phyloP scores from a whole-genome alignment of 208 protist genomes.

The Leptomonas pyrrhocoris region DNA sequence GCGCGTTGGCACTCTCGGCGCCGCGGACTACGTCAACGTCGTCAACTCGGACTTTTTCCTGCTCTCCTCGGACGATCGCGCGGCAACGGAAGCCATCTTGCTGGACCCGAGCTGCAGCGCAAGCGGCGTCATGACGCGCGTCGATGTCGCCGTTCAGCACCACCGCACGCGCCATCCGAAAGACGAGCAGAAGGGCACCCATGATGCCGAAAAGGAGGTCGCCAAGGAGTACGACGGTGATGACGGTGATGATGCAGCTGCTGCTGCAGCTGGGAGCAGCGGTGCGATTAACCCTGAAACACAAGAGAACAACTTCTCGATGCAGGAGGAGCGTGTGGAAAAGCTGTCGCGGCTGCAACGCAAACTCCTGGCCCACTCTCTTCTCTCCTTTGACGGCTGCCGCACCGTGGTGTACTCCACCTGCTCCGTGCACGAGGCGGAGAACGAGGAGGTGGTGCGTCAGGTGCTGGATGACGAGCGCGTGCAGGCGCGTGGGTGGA shows the following conservation, averaged over 20 bases:
- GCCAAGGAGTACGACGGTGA: constrained; percentile 2
- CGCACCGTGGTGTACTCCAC: constrained; percentile 92
- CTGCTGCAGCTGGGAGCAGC: constrained; percentile 6
- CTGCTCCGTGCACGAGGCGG: constrained; percentile 88
- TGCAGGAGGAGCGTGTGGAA: constrained; percentile 69
- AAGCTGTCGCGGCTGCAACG: constrained; percentile 84
- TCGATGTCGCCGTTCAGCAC: constrained; percentile 76
- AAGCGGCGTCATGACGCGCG: constrained; percentile 86
- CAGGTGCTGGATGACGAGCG: constrained; percentile 76
- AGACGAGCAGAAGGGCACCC: constrained; percentile 11
- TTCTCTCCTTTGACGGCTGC: constrained; percentile 89
- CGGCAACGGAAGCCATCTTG: constrained; percentile 84
- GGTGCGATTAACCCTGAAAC: constrained; percentile 43
- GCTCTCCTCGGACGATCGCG: constrained; percentile 71
- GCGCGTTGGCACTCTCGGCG: constrained; percentile 70
- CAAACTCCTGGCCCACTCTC: constrained; percentile 86
- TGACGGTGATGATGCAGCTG: not conserved
- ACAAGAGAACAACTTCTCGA: constrained; percentile 52
- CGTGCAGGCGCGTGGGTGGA: constrained; percentile 77
- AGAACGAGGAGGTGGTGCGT: constrained; percentile 91
- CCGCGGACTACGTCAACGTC: constrained; percentile 75
- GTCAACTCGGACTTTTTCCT: constrained; percentile 90
- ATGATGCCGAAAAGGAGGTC: not conserved
- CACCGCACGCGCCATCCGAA: constrained; percentile 31
- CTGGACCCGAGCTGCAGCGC: constrained; percentile 93